phyloP scores from a whole-genome alignment of 2,329 filamentous ascomycete genomes.

The Colletotrichum nymphaeae region DNA sequence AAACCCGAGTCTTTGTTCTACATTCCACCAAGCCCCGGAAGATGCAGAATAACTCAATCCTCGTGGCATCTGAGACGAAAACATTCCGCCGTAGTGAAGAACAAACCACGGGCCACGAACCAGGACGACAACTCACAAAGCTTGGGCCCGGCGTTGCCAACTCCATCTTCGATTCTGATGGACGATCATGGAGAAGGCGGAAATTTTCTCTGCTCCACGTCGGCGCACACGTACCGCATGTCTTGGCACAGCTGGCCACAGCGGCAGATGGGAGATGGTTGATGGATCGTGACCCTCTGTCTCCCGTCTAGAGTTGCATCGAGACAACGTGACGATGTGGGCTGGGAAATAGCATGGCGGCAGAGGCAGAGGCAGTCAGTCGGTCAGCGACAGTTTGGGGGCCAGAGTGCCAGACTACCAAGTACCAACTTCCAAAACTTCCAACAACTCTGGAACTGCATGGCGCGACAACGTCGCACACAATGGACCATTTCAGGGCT shows the following conservation, averaged over 20 bases:
- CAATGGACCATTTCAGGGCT: constrained; percentile 23
- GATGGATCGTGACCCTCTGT: constrained; percentile 12
- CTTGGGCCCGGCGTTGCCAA: neutral
- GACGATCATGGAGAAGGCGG: constrained; percentile 25
- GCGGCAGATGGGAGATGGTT: neutral
- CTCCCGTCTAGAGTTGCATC: constrained; percentile 14
- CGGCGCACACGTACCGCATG: neutral
- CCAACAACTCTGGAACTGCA: neutral
- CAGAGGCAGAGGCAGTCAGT: neutral
- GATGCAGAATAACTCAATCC: neutral
- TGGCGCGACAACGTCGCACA: constrained; percentile 15
- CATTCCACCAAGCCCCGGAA: neutral
- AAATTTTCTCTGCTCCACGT: constrained; percentile 17
- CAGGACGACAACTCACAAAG: constrained; percentile 1
- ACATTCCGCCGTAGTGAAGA: neutral
- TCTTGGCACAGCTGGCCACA: neutral
- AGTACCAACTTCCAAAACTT: neutral
- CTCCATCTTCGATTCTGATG: constrained; percentile 9
- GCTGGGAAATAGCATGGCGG: neutral
- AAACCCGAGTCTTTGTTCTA: neutral
- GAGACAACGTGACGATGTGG: neutral
- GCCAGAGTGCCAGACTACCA: neutral
- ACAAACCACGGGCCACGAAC: neutral
- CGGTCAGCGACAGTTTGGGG: neutral
- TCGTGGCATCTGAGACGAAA: constrained; percentile 1